phyloP scores from a whole-genome alignment of 192 early-diverging fungal species.

The Funneliformis geosporum region DNA sequence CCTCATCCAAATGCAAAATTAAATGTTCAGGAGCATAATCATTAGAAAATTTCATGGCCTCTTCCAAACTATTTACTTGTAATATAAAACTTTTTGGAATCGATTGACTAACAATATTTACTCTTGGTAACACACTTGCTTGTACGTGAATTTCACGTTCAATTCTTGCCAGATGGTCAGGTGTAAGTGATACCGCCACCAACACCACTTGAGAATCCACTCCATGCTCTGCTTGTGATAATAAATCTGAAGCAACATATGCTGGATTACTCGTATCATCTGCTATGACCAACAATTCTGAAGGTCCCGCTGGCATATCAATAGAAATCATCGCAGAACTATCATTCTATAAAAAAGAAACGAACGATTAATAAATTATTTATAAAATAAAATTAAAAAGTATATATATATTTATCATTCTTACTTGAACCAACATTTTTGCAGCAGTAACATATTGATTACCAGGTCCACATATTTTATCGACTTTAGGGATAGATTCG shows the following conservation, averaged over 20 bases:
- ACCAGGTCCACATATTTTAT: slow-evolving; percentile 99
- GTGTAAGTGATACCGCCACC: slow-evolving; percentile 74
- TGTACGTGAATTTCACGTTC: slow-evolving; percentile 81
- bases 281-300: slow-evolving; percentile 98
- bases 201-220: slow-evolving; percentile 95
- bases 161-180: slow-evolving; percentile 71
- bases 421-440: slow-evolving; percentile 92
- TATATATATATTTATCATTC: neutral
- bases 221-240: slow-evolving; percentile 98
- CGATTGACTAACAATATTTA: slow-evolving; percentile 83
- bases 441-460: slow-evolving; percentile 99
- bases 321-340: slow-evolving; percentile 91
- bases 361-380: neutral
- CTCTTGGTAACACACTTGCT: slow-evolving; percentile 81
- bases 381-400: slow-evolving; percentile 13
- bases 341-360: slow-evolving; percentile 67
- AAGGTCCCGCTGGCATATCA: slow-evolving; percentile 99
- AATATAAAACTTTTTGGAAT: slow-evolving; percentile 87
- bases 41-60: slow-evolving; percentile 92
- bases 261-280: slow-evolving; percentile 80
- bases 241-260: slow-evolving; percentile 93
- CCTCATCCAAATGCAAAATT: slow-evolving; percentile 87
- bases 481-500: slow-evolving; percentile 93
- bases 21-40: slow-evolving; percentile 97
- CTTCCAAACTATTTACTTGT: slow-evolving; percentile 64